Base-by-base conservation (phyloP, 2,329 filamentous ascomycete species). In the Geosmithia putterillii region DNA sequence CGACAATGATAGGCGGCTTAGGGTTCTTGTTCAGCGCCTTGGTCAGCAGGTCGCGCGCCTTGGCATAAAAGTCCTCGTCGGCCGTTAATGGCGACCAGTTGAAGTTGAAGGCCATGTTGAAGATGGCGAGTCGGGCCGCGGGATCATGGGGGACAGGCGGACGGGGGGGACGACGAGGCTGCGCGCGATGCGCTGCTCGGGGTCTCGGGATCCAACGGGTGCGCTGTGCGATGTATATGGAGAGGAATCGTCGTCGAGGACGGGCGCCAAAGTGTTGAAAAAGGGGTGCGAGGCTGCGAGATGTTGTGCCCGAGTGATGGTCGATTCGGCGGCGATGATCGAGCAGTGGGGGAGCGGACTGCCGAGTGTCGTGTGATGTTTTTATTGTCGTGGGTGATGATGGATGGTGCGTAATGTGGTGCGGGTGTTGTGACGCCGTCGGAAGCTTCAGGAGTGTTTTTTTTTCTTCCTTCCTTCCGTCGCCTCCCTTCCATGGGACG, bases 71-170 rank as follows among this genome's bases (percentile, higher is more conserved):
- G 54, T 81, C 78, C 57, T 86, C 90, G 69, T 96, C 92, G 59
- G 90, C 90, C 68, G 94, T 92, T 52, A 98, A 76, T 59, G 92
- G 92, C 76, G 88, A 95, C 92, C 92, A 98, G 86, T 96, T 96
- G 85, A 98, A 98, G 74, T 96, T 96, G 84, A 98, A 98, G 54
- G 92, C 92, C 92, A 98, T 98, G 66, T 67, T 73, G 64, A 66
- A 64, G n/a, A 67, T 68, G 65, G 66, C 67, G 50, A 51, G 57
- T 51, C 55, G 52, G 43, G 52, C 52, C 52, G 55, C 54, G 54
- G 50, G 47, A 57, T 53, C 62, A 65, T 65, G 51, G 39, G 35
- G n/a, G n/a, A n/a, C n/a, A n/a, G n/a, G n/a, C n/a, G n/a, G n/a
- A n/a, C n/a, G n/a, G n/a, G 38, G 39, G 18, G 23, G 21, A 32